Conservation (phyloP, 306 rosid species). For the Datisca glomerata region DNA sequence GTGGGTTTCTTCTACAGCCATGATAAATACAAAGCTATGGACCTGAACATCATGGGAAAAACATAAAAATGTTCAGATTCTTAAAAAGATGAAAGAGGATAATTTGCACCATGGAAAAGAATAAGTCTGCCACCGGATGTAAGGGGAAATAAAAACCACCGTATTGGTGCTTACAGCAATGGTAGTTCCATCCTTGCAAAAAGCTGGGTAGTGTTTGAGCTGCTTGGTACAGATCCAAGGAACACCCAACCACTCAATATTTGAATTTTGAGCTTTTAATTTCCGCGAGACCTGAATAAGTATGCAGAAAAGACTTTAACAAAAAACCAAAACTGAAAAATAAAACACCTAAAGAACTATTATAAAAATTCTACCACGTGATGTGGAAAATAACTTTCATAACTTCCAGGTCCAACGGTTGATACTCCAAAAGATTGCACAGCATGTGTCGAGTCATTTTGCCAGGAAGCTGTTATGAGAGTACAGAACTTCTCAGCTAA, state of each 20-base stretch:
- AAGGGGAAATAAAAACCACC: neutral
- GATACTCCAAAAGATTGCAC: conserved; percentile 16
- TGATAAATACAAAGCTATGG: conserved; percentile 64
- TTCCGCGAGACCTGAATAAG: conserved; percentile 65
- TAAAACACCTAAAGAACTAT: conserved; percentile 8
- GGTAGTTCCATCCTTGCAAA: conserved; percentile 42
- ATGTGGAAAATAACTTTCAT: conserved; percentile 29
- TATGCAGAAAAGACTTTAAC: neutral
- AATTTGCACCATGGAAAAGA: neutral
- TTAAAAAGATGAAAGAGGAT: neutral
- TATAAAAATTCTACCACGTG: conserved; percentile 36
- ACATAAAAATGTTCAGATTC: neutral
- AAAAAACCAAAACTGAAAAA: conserved; percentile 1
- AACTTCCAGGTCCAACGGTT: conserved; percentile 20
- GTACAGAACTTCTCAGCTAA: conserved; percentile 10
- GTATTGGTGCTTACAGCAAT: conserved; percentile 36
- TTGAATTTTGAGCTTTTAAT: conserved; percentile 44
- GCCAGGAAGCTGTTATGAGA: conserved; percentile 33
- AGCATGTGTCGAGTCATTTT: conserved; percentile 24
- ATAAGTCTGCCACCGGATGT: conserved; percentile 9
- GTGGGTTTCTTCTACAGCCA: conserved; percentile 53
- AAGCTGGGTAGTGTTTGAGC: conserved; percentile 68
- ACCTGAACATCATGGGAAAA: conserved; percentile 34
- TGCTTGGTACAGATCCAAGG: conserved; percentile 66
- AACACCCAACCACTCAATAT: conserved; percentile 62